Evolutionary conservation across 2,329 filamentous ascomycete genomes (phyloP).

Genomic region (Phaeophleospora eucalypticola): DNA sequence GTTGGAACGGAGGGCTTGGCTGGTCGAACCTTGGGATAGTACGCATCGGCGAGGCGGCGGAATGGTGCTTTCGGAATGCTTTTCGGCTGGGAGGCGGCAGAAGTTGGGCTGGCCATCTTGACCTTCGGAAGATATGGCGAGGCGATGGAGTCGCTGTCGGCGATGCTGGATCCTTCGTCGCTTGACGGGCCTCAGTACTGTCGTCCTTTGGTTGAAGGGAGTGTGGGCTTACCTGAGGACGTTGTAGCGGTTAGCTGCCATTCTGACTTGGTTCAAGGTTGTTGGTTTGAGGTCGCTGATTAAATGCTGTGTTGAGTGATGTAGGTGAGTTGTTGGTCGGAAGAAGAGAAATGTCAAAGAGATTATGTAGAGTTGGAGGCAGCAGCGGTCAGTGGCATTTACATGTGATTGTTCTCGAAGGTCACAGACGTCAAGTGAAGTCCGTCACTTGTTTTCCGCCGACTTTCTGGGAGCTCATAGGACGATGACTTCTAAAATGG

Average conservation of each 20-base stretch:
- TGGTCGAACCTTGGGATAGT: neutral
- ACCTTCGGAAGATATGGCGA: neutral
- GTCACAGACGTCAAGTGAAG: too few relatives aligned
- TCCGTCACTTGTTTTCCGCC: too few relatives aligned
- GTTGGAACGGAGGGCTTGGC: neutral
- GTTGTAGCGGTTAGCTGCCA: neutral
- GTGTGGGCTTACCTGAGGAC: neutral
- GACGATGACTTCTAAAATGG: too few relatives aligned
- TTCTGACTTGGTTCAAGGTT: too few relatives aligned
- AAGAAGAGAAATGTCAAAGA: too few relatives aligned
- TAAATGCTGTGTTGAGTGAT: too few relatives aligned
- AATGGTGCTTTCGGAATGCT: neutral
- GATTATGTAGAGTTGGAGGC: too few relatives aligned
- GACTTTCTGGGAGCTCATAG: too few relatives aligned
- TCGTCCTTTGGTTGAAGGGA: neutral
- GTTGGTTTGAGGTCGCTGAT: too few relatives aligned
- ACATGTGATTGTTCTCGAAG: too few relatives aligned
- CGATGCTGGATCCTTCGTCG: neutral
- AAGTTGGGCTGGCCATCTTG: neutral
- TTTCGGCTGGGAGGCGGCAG: neutral
- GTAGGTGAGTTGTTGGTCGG: too few relatives aligned
- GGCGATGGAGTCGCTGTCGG: neutral
- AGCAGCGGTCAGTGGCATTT: too few relatives aligned
- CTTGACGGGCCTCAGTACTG: neutral
- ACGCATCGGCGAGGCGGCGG: neutral